These are phyloP conservation scores for Colletotrichum sp. DNA, from an alignment of 2,329 filamentous ascomycete genomes.

Conservation along the genomic window DNA sequence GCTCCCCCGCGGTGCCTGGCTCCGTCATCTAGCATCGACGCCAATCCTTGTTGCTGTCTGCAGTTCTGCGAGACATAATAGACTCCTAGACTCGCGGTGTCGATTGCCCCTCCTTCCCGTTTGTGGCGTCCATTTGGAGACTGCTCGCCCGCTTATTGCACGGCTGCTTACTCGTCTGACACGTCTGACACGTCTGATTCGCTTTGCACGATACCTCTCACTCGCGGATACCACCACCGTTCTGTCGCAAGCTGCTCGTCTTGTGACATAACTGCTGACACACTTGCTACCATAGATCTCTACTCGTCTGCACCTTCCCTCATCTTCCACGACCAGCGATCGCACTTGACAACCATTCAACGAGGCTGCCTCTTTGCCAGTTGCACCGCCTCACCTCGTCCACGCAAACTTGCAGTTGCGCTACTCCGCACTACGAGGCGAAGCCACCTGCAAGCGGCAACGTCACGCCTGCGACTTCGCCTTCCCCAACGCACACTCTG, in stretches of 20 bases:
- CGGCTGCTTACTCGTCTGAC: neutral
- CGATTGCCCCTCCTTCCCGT: neutral
- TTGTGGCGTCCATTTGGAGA: neutral
- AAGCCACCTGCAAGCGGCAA: neutral
- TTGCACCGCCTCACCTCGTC: neutral
- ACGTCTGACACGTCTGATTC: neutral
- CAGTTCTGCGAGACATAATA: neutral
- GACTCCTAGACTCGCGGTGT: neutral
- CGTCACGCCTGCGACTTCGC: neutral
- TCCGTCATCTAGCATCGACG: slow-evolving; percentile 12
- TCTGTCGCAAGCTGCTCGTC: neutral
- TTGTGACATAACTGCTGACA: slow-evolving; percentile 13
- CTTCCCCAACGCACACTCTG: neutral
- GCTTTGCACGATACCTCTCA: neutral
- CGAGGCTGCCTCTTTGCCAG: neutral
- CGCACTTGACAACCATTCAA: neutral
- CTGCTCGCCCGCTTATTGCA: neutral
- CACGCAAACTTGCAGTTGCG: neutral
- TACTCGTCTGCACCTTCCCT: neutral
- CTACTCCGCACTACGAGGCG: neutral
- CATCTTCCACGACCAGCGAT: neutral
- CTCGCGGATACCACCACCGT: neutral
- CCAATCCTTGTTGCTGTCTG: neutral
- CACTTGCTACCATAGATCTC: neutral
- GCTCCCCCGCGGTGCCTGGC: slow-evolving; percentile 1